Conservation (phyloP, 164 flowering plant species). For the Aristolochia californica region DNA sequence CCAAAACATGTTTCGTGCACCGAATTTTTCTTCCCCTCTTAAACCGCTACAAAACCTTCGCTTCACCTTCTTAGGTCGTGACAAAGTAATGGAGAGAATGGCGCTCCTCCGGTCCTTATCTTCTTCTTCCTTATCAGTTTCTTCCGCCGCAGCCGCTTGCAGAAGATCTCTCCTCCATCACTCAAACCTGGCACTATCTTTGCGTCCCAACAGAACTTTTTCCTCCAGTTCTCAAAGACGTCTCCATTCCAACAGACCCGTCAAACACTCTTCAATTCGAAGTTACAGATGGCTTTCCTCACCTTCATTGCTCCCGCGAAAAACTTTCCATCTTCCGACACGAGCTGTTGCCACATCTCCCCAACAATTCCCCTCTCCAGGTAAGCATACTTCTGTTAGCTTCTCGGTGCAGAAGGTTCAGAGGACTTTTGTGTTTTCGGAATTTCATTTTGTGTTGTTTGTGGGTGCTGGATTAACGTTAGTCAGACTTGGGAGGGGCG, state of each 20-base stretch:
- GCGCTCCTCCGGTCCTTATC: conserved; percentile 44
- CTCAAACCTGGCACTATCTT: conserved; percentile 3
- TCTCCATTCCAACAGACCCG: neutral
- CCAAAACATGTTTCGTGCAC: too few relatives aligned
- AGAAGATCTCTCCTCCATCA: conserved; percentile 23
- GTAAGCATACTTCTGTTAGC: conserved; percentile 11
- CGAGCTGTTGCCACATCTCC: conserved; percentile 51
- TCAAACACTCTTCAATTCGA: conserved; percentile 17
- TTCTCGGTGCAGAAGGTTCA: too few relatives aligned
- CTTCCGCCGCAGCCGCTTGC: conserved; percentile 11
- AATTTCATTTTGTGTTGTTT: neutral
- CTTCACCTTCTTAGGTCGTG: too few relatives aligned
- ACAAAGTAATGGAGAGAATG: conserved; percentile 43
- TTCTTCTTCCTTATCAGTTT: conserved; percentile 8
- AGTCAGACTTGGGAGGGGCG: conserved; percentile 37
- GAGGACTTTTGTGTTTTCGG: neutral
- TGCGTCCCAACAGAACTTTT: conserved; percentile 1
- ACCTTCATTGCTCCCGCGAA: conserved; percentile 18
- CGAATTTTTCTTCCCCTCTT: too few relatives aligned
- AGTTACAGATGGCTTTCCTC: conserved; percentile 13
- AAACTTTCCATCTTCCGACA: conserved; percentile 38
- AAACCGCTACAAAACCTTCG: too few relatives aligned
- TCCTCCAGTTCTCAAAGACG: conserved; percentile 9
- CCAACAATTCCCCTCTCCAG: conserved; percentile 32
- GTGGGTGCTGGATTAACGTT: neutral